Evolutionary conservation across 164 flowering plant genomes (phyloP).

Genomic region (Macadamia integrifolia): DNA sequence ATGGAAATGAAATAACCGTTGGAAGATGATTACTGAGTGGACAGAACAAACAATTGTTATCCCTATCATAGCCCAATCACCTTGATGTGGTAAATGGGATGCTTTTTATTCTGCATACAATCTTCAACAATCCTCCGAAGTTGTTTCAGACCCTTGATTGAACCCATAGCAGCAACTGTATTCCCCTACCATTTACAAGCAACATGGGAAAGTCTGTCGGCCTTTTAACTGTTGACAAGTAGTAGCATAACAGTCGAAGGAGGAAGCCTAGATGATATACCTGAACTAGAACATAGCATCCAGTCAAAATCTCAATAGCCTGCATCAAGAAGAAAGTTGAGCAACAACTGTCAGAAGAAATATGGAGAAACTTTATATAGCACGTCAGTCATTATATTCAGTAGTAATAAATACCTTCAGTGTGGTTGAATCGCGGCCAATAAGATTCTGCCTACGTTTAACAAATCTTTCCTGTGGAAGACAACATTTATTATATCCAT

Average conservation of each 20-base stretch:
- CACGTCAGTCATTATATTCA: not conserved
- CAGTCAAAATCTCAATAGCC: constrained; percentile 94
- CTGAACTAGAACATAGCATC: constrained; percentile 91
- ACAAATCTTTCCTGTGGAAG: constrained; percentile 79
- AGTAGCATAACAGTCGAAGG: not conserved
- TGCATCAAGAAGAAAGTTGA: constrained; percentile 22
- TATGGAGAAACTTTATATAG: not conserved
- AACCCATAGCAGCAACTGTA: constrained; percentile 96
- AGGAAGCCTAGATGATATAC: constrained; percentile 25
- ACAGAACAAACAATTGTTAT: too few species aligned
- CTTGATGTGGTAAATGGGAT: constrained; percentile 83
- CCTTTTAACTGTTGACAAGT: not conserved
- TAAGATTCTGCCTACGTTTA: constrained; percentile 77
- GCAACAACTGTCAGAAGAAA: not conserved
- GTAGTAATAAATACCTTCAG: constrained; percentile 51
- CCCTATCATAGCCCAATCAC: constrained; percentile 23
- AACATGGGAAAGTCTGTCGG: constrained; percentile 3
- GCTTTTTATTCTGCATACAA: constrained; percentile 76
- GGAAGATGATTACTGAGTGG: too few species aligned
- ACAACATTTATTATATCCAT: not conserved
- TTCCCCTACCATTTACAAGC: constrained; percentile 50
- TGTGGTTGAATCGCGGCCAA: constrained; percentile 84
- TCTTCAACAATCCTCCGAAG: constrained; percentile 87
- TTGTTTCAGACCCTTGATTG: constrained; percentile 86
- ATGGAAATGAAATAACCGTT: too few species aligned